Conservation (phyloP, 129 eudicot genomes). For the Flaveria robusta region DNA sequence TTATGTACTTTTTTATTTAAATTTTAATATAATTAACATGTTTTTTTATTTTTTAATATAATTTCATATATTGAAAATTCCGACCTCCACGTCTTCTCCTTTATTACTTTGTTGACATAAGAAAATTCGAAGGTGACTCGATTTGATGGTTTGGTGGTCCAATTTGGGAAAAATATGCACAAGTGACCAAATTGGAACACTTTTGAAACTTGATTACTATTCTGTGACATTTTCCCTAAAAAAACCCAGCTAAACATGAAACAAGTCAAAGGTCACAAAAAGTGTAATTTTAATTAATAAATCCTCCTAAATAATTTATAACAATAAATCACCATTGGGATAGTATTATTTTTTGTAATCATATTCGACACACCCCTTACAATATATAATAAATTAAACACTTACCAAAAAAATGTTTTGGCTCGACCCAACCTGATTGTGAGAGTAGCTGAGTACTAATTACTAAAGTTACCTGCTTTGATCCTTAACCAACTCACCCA, state of each 20-base stretch:
- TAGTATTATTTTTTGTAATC: not conserved
- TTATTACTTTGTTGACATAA: too few species aligned
- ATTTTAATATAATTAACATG: too few species aligned
- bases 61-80: too few species aligned
- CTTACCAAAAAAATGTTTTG: not conserved
- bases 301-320: not conserved
- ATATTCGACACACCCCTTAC: not conserved
- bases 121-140: too few species aligned
- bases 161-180: too few species aligned
- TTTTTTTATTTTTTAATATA: too few species aligned
- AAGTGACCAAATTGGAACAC: too few species aligned
- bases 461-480: not conserved
- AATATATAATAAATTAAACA: not conserved
- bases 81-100: too few species aligned
- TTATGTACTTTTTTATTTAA: too few species aligned
- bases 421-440: not conserved
- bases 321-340: not conserved
- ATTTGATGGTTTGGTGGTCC: too few species aligned
- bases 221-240: too few species aligned
- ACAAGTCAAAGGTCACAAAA: not conserved
- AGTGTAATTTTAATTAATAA: not conserved
- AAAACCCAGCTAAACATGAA: not conserved
- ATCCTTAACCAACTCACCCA: not conserved
- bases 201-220: too few species aligned
- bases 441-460: not conserved